phyloP scores from a whole-genome alignment of 2,329 filamentous ascomycete species.

The Aspergillus pseudoterreus region DNA sequence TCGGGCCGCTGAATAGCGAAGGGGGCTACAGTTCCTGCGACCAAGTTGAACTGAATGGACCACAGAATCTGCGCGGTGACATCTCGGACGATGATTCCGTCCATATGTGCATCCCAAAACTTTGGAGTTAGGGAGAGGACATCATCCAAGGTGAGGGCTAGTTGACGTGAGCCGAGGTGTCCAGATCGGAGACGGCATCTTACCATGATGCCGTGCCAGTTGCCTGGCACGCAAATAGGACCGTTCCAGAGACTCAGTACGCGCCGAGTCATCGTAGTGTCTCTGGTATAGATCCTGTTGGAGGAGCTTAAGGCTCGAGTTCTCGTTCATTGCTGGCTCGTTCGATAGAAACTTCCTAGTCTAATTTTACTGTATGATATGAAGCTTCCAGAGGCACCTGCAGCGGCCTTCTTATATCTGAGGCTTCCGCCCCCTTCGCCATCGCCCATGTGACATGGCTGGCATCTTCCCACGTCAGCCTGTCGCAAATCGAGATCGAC shows the following conservation, averaged over 20 bases:
- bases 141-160: constrained; percentile 9
- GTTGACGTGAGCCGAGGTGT: not conserved
- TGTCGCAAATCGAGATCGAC: too few species aligned
- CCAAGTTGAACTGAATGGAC: constrained; percentile 21
- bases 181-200: not conserved
- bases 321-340: not conserved
- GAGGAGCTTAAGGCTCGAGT: not conserved
- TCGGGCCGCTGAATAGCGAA: constrained; percentile 15
- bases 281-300: not conserved
- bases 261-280: not conserved
- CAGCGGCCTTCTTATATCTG: too few species aligned
- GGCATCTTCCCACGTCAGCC: too few species aligned
- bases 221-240: not conserved
- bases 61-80: constrained; percentile 9
- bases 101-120: constrained; percentile 9
- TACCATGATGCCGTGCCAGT: not conserved
- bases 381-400: too few species aligned
- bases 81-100: constrained; percentile 3
- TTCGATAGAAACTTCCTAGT: not conserved
- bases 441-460: too few species aligned
- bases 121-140: constrained; percentile 3
- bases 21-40: constrained; percentile 18
- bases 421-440: too few species aligned
- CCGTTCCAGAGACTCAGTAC: not conserved
- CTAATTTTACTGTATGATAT: too few species aligned